Evolutionary conservation across 306 rosid species (phyloP).

Genomic region (Quercus engelmannii): DNA sequence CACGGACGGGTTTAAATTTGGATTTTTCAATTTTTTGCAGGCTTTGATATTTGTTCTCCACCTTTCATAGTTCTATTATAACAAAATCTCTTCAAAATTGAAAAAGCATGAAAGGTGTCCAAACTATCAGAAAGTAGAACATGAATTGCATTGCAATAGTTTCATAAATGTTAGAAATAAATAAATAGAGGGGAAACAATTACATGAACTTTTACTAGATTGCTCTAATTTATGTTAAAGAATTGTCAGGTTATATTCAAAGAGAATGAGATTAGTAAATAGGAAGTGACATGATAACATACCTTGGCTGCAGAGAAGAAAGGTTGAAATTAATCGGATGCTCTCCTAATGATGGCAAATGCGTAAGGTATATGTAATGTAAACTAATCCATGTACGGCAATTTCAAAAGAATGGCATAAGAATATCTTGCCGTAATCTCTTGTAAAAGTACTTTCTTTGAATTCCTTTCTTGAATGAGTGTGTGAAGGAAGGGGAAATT

Average conservation of each 20-base stretch:
- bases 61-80: background rate
- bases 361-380: background rate
- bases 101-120: too few species aligned
- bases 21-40: too few species aligned
- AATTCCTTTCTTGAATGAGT: constrained; percentile 50
- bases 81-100: background rate
- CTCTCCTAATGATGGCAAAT: background rate
- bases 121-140: too few species aligned
- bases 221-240: too few species aligned
- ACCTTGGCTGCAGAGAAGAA: constrained; percentile 18
- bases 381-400: background rate
- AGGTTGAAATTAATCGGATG: constrained; percentile 4
- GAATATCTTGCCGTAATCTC: constrained; percentile 14
- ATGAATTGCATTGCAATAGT: too few species aligned
- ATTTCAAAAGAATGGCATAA: background rate
- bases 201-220: too few species aligned
- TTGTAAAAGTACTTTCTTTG: constrained; percentile 8
- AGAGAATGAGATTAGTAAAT: background rate
- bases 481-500: constrained; percentile 38
- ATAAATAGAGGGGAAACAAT: too few species aligned
- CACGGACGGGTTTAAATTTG: too few species aligned
- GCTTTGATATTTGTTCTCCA: too few species aligned
- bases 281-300: background rate
- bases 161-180: too few species aligned
- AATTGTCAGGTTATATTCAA: background rate